Evolutionary conservation across 352 stramenopile species (phyloP).

Genomic region (Pythium oligandrum): DNA sequence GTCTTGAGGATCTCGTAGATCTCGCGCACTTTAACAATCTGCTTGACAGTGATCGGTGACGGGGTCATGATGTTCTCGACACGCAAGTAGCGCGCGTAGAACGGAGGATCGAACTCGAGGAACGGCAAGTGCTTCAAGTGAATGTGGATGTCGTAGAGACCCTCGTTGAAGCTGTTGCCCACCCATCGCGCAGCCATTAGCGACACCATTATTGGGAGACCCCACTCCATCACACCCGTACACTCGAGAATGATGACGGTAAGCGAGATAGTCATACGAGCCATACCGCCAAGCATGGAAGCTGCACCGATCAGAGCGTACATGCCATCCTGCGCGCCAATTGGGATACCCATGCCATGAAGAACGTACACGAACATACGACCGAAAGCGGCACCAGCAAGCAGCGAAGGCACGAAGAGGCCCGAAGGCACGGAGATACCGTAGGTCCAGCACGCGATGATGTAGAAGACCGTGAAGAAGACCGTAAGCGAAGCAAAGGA

Average conservation of each 20-base stretch:
- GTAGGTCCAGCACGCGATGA: slow-evolving; percentile 94
- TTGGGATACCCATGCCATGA: slow-evolving; percentile 53
- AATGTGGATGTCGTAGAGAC: slow-evolving; percentile 99
- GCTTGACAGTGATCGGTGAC: slow-evolving; percentile 47
- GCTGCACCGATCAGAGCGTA: slow-evolving; percentile 97
- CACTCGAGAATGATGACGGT: slow-evolving; percentile 98
- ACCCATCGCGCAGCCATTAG: slow-evolving; percentile 96
- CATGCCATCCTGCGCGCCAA: slow-evolving; percentile 85
- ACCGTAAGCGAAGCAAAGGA: slow-evolving; percentile 91
- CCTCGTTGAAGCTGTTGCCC: slow-evolving; percentile 98
- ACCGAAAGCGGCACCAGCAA: slow-evolving; percentile 94
- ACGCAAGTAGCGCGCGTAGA: slow-evolving; percentile 71
- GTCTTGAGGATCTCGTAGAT: slow-evolving; percentile 75
- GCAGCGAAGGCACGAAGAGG: slow-evolving; percentile 96
- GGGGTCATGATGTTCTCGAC: slow-evolving; percentile 77
- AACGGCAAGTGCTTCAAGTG: slow-evolving; percentile 96
- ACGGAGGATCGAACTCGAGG: slow-evolving; percentile 93
- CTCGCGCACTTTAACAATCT: slow-evolving; percentile 74
- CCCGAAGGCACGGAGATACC: slow-evolving; percentile 95
- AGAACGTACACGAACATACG: slow-evolving; percentile 69
- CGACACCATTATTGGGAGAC: slow-evolving; percentile 97
- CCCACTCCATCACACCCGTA: slow-evolving; percentile 98
- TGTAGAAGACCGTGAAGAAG: slow-evolving; percentile 95
- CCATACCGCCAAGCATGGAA: slow-evolving; percentile 94
- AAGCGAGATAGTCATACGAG: slow-evolving; percentile 98